phyloP scores from a whole-genome alignment of 1,284 basidiomycete genomes.

The Microbotryomycetes sp. region DNA sequence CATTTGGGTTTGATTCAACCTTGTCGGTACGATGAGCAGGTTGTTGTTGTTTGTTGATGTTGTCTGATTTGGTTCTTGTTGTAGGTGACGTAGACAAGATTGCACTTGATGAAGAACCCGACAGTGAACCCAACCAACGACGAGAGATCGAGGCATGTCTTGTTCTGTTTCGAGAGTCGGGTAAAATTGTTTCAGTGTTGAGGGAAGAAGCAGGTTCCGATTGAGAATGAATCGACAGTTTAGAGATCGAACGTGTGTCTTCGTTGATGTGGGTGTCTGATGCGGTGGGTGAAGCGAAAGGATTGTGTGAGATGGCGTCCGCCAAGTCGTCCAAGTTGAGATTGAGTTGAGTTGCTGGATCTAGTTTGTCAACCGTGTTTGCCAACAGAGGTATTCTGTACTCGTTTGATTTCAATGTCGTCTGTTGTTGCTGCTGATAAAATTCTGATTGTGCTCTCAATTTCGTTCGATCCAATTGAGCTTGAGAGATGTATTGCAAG shows the following conservation, averaged over 20 bases:
- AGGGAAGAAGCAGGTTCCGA: neutral
- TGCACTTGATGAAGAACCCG: slow-evolving; percentile 3
- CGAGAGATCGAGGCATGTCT: slow-evolving; percentile 30
- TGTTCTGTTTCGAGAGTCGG: too few species aligned
- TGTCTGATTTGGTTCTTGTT: neutral
- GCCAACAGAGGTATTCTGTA: neutral
- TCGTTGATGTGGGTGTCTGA: neutral
- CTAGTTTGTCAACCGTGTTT: neutral
- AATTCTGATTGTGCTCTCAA: slow-evolving; percentile 11
- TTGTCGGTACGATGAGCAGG: slow-evolving; percentile 11
- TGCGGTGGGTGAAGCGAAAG: slow-evolving; percentile 11
- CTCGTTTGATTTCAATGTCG: neutral
- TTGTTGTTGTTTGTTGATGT: neutral
- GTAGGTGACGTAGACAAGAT: neutral
- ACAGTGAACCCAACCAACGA: slow-evolving; percentile 19
- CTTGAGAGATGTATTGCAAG: slow-evolving; percentile 8
- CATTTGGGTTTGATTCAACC: neutral
- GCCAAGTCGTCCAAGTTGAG: slow-evolving; percentile 30
- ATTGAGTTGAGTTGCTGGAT: slow-evolving; percentile 12
- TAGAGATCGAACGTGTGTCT: neutral
- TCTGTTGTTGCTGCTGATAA: neutral
- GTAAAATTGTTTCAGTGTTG: neutral
- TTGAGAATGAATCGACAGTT: neutral
- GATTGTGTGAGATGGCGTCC: slow-evolving; percentile 30
- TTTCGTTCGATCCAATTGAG: slow-evolving; percentile 22